Conservation (phyloP, 148 eudicot genomes). For the Talinum fruticosum region DNA sequence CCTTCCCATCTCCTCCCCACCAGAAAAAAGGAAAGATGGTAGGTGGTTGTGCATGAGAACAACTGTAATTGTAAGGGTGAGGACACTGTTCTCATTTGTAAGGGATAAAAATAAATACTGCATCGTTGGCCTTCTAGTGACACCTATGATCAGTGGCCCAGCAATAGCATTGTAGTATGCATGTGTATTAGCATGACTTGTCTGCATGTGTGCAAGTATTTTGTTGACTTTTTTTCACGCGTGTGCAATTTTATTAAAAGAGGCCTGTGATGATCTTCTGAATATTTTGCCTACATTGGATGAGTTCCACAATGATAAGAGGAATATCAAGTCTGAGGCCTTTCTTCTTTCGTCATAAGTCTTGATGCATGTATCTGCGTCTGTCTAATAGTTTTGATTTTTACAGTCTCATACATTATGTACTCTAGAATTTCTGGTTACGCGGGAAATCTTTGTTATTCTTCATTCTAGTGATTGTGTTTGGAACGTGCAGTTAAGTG, state of each 20-base stretch:
- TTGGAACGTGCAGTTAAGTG: neutral
- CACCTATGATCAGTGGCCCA: neutral
- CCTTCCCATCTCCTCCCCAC: too few species aligned
- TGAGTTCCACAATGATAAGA: neutral
- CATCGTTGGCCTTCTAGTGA: neutral
- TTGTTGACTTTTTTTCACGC: neutral
- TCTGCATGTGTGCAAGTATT: neutral
- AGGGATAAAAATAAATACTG: too few species aligned
- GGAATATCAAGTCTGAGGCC: neutral
- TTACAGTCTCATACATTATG: too few species aligned
- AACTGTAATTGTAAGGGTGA: too few species aligned
- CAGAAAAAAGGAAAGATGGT: too few species aligned
- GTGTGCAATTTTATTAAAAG: neutral
- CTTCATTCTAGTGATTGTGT: neutral
- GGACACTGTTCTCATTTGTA: too few species aligned
- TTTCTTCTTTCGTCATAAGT: too few species aligned
- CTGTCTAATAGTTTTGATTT: too few species aligned
- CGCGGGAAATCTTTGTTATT: too few species aligned
- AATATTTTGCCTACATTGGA: neutral
- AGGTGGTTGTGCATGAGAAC: too few species aligned
- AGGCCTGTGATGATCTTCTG: neutral
- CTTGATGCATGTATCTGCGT: too few species aligned
- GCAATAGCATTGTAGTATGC: neutral
- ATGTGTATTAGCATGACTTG: neutral
- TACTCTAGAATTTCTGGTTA: too few species aligned